Conservation (phyloP, 495 filamentous ascomycete species). For the Gamarada debralockiae region DNA sequence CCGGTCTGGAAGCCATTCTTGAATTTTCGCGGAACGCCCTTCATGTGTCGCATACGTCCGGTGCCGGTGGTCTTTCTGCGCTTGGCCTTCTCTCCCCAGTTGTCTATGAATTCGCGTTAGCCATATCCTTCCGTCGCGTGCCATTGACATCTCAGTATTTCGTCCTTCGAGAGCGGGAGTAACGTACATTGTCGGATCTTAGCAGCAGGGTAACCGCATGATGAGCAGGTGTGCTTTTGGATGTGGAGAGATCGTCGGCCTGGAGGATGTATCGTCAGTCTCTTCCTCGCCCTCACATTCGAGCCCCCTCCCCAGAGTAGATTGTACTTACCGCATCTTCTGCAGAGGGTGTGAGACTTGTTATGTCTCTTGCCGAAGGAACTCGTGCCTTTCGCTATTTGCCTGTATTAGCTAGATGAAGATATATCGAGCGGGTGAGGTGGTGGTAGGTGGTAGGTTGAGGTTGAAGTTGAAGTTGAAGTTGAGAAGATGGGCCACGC, state of each 20-base stretch:
- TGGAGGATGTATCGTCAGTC: constrained; percentile 35
- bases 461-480: no score
- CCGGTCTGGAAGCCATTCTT: constrained; percentile 96
- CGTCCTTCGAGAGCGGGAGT: not conserved
- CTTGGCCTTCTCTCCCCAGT: constrained; percentile 99
- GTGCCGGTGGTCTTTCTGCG: constrained; percentile 98
- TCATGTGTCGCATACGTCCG: constrained; percentile 89
- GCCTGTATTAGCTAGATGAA: constrained; percentile 9
- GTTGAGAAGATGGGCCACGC: no score
- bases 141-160: not conserved
- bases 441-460: no score
- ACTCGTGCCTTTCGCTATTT: constrained; percentile 79
- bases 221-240: constrained; percentile 97
- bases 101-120: constrained; percentile 55
- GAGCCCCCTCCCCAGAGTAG: not conserved
- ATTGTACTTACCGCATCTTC: constrained; percentile 88
- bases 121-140: constrained; percentile 18
- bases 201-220: constrained; percentile 95
- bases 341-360: constrained; percentile 99
- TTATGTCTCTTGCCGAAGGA: constrained; percentile 98
- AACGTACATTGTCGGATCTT: constrained; percentile 98
- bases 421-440: no score
- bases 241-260: constrained; percentile 96
- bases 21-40: constrained; percentile 83
- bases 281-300: not conserved